Conservation (phyloP, 192 early-diverging fungal genomes). For the Chytriomyces hyalinus region DNA sequence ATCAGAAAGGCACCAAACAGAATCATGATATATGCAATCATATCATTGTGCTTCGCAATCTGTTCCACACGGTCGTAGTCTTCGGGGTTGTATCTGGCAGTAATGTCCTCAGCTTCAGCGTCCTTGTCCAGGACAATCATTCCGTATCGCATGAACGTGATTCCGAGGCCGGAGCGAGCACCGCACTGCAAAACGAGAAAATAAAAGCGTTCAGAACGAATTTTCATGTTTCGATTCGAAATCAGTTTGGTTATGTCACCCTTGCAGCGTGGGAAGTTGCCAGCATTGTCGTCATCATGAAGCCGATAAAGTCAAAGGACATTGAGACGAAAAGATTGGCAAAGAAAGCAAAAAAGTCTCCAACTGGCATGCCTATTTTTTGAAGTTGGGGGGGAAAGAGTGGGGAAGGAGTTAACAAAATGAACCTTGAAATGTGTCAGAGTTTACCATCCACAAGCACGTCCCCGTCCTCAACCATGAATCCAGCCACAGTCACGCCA, state of each 20-base stretch:
- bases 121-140: conserved; percentile 32
- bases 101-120: conserved; percentile 13
- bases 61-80: conserved; percentile 23
- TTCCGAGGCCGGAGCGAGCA: conserved; percentile 43
- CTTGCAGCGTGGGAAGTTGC: conserved; percentile 89
- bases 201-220: not conserved
- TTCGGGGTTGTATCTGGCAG: conserved; percentile 28
- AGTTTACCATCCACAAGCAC: conserved; percentile 75
- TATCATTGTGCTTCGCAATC: conserved; percentile 59
- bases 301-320: conserved; percentile 65
- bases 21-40: conserved; percentile 76
- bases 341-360: conserved; percentile 73
- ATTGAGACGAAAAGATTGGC: conserved; percentile 75
- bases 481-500: conserved; percentile 76
- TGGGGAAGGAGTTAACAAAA: too few relatives aligned
- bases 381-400: too few relatives aligned
- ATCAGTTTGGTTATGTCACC: conserved; percentile 38
- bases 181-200: conserved; percentile 16
- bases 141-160: conserved; percentile 47
- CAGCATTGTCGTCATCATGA: conserved; percentile 88
- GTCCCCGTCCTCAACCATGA: conserved; percentile 78
- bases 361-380: conserved; percentile 78
- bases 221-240: not conserved
- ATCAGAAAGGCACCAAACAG: conserved; percentile 78
- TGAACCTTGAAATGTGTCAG: too few relatives aligned